phyloP scores from a whole-genome alignment of 257 asterid genomes.

The Petrea volubilis region DNA sequence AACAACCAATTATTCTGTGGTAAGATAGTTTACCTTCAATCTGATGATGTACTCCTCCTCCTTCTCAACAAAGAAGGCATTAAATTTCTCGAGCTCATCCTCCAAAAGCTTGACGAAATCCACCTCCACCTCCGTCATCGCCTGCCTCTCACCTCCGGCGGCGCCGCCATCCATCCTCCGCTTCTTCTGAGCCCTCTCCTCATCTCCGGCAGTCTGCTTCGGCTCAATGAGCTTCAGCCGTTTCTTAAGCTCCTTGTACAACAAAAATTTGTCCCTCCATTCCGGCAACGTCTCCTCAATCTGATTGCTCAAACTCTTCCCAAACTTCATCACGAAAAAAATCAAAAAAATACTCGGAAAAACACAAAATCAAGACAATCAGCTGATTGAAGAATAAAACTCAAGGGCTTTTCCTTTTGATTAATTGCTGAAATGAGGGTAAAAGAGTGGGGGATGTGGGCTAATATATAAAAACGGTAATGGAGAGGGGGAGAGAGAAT shows the following conservation, averaged over 20 bases:
- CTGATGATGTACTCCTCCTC: constrained; percentile 88
- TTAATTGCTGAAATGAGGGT: not conserved
- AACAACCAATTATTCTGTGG: not conserved
- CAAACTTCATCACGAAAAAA: constrained; percentile 96
- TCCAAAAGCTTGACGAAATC: constrained; percentile 75
- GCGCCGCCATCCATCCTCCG: constrained; percentile 37
- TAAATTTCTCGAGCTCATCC: constrained; percentile 91
- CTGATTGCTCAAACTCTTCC: constrained; percentile 86
- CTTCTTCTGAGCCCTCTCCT: constrained; percentile 49
- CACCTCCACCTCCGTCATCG: constrained; percentile 70
- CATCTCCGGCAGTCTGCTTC: constrained; percentile 28
- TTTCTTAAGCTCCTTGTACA: constrained; percentile 91
- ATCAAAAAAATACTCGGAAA: not conserved
- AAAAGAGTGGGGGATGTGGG: not conserved
- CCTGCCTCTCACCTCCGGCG: constrained; percentile 36
- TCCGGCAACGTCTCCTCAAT: constrained; percentile 93
- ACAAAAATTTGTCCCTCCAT: constrained; percentile 91
- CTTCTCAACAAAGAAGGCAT: constrained; percentile 79
- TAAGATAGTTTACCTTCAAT: constrained; percentile 60
- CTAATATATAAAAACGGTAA: constrained; percentile 31
- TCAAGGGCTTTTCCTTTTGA: not conserved
- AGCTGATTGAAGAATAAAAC: not conserved
- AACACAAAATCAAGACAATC: not conserved
- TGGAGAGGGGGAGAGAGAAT: constrained; percentile 47
- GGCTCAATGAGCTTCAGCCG: constrained; percentile 71